Evolutionary conservation across 345 rosid genomes (phyloP), one percentile per base, ranked within the genome.

Genomic region (Dovyalis caffra): DNA sequence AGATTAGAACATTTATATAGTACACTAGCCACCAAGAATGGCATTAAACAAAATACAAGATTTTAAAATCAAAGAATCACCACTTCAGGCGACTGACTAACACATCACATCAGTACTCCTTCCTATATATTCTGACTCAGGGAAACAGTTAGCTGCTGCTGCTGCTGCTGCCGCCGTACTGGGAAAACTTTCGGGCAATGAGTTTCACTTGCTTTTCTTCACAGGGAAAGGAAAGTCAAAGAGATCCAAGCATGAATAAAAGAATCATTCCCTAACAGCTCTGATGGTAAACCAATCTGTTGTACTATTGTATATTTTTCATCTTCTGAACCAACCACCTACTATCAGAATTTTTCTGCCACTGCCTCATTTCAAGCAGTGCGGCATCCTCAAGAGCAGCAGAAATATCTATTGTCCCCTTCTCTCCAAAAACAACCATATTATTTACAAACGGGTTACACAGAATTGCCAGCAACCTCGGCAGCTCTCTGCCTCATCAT

Each of bases 401-500:
- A 76, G 70, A n/a, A 70, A 76, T n/a, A 77, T 66, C 81, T 67
- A 80, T 73, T 38, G 23, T 71, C 85, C 81, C 71, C 71, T 53
- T 57, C 47, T 69, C 72, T 33, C 68, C 77, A 70, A 77, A 74
- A 74, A 37, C 66, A 74, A 63, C 67, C 77, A 79, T 57, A 78
- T 73, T 34, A 74, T 83, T 87, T 86, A 69, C 82, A 86, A 83
- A 63, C 51, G 47, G 40, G 73, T 88, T 84, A 90, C 56, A 89
- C 90, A 0, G 89, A 87, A 83, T 81, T 88, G 73, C 91, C 97
- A 72, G 97, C 97, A 69, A 96, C 97, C 86, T 96, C 99, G 31
- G 97, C 98, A 74, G 97, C 92, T 87, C 99, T 89, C 84, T 93
- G 98, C 77, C 98, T 89, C 99, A 96, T 93, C 99, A 96, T 96